Conservation (phyloP, 345 rosid species). For the Turnera subulata region DNA sequence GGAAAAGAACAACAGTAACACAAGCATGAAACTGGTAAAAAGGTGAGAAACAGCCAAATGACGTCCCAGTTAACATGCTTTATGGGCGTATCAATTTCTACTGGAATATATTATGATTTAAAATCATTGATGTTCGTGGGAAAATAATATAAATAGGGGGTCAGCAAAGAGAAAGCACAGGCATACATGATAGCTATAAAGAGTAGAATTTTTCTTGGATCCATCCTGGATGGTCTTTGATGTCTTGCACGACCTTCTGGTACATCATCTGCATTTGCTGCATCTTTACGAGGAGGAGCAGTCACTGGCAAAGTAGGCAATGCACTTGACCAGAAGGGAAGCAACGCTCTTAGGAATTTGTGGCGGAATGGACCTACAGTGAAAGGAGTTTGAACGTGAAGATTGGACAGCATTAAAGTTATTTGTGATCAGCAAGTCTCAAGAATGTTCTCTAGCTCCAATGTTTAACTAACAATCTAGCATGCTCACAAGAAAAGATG, state of each 20-base stretch:
- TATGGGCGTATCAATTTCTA: too few relatives aligned
- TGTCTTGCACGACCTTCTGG: constrained; percentile 64
- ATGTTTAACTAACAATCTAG: too few relatives aligned
- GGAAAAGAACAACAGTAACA: too few relatives aligned
- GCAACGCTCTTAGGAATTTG: constrained; percentile 85
- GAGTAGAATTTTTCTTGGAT: constrained; percentile 82
- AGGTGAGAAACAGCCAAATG: too few relatives aligned
- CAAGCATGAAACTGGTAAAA: too few relatives aligned
- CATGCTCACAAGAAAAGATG: too few relatives aligned
- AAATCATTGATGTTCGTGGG: background rate
- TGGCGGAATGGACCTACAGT: constrained; percentile 76
- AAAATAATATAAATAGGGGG: background rate
- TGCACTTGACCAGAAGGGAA: constrained; percentile 98
- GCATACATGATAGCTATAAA: constrained; percentile 84
- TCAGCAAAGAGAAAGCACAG: background rate
- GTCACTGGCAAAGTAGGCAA: constrained; percentile 95
- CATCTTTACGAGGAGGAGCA: constrained; percentile 84
- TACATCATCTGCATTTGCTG: constrained; percentile 56
- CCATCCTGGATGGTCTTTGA: constrained; percentile 72
- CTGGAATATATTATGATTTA: too few relatives aligned
- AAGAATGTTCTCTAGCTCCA: too few relatives aligned
- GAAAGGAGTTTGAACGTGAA: constrained; percentile 7
- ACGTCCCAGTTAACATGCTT: too few relatives aligned
- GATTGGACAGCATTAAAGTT: background rate
- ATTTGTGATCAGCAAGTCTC: background rate